phyloP scores from a whole-genome alignment of 768 basidiomycete species.

The Boletus rubropictus region DNA sequence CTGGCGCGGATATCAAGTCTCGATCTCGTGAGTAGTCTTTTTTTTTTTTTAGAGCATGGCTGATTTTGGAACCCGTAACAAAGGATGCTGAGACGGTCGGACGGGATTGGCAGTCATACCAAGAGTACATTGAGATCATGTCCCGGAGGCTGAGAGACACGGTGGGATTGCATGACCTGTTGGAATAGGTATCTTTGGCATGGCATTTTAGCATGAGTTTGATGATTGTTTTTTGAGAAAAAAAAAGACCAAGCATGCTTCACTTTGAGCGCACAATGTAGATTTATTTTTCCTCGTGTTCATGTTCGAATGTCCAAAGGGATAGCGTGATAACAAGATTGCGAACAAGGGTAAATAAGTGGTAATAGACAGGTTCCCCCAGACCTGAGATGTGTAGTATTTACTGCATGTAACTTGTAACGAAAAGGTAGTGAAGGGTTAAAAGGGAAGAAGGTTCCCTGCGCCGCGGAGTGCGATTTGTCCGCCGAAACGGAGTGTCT shows the following conservation, averaged over 20 bases:
- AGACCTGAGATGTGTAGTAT: neutral
- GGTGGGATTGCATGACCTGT: conserved; percentile 47
- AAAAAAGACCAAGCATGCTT: neutral
- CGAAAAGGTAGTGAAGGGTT: conserved; percentile 20
- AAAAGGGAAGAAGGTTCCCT: conserved; percentile 76
- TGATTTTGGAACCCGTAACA: conserved; percentile 5
- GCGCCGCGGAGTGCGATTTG: conserved; percentile 81
- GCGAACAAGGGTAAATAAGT: conserved; percentile 6
- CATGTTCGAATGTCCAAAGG: neutral
- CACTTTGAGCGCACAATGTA: neutral
- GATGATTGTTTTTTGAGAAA: no score
- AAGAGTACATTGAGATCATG: conserved; percentile 74
- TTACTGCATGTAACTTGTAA: neutral
- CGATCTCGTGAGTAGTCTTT: conserved; percentile 40
- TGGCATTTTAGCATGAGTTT: neutral
- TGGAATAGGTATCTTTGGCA: conserved; percentile 19
- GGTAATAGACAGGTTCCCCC: neutral
- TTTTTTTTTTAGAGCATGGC: neutral
- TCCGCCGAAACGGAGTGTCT: conserved; percentile 75
- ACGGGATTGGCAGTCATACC: conserved; percentile 55
- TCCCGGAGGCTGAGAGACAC: conserved; percentile 61
- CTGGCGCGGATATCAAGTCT: conserved; percentile 50
- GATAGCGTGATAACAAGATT: neutral
- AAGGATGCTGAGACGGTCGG: conserved; percentile 43
- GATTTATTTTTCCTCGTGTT: neutral